phyloP scores from a whole-genome alignment of 164 flowering plant genomes.

The Vitis riparia region DNA sequence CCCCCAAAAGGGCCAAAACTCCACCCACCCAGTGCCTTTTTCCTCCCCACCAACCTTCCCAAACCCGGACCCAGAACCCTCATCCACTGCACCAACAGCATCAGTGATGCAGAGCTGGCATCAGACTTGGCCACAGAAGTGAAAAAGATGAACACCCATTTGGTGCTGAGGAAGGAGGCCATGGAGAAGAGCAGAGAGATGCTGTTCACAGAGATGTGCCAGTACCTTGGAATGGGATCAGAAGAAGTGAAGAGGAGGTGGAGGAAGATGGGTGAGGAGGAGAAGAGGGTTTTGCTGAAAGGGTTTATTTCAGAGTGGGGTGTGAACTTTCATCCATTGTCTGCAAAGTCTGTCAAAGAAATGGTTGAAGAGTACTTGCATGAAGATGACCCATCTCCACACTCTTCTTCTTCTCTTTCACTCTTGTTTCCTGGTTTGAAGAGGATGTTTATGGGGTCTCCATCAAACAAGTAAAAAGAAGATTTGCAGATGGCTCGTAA shows the following conservation, averaged over 20 bases:
- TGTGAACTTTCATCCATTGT: conserved; percentile 69
- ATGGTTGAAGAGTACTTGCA: conserved; percentile 67
- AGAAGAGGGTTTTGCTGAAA: conserved; percentile 48
- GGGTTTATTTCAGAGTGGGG: conserved; percentile 75
- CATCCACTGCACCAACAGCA: conserved; percentile 27
- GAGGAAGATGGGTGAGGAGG: conserved; percentile 56
- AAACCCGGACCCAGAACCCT: conserved; percentile 14
- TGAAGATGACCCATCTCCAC: conserved; percentile 14
- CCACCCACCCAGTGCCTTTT: background rate
- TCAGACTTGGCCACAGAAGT: conserved; percentile 42
- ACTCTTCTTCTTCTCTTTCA: conserved; percentile 14
- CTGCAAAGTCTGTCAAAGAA: conserved; percentile 61
- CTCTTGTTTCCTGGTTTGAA: conserved; percentile 25
- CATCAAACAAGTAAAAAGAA: background rate
- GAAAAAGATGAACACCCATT: conserved; percentile 35
- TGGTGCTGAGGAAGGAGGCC: conserved; percentile 52
- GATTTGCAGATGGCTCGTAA: background rate
- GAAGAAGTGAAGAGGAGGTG: conserved; percentile 57
- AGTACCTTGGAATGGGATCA: conserved; percentile 28
- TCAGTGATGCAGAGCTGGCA: conserved; percentile 46
- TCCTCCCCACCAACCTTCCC: conserved; percentile 3
- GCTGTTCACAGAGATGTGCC: conserved; percentile 55
- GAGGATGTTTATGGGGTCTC: conserved; percentile 19
- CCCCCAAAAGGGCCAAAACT: conserved; percentile 9
- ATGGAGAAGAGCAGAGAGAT: conserved; percentile 67